Conservation (phyloP, 2,329 filamentous ascomycete species). For the Plenodomus lindquistii region DNA sequence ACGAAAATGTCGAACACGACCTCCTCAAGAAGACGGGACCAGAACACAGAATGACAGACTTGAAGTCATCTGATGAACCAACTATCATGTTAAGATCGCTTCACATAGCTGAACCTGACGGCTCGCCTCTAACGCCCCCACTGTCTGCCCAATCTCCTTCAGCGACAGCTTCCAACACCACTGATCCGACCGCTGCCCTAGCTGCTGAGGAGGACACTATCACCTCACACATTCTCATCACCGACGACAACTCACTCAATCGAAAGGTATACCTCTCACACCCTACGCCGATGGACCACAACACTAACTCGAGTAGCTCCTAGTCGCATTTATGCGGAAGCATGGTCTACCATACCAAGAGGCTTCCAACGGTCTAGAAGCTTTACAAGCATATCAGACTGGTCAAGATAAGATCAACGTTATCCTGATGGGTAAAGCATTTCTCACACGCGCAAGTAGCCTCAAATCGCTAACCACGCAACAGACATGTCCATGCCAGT, state of each 20-base stretch:
- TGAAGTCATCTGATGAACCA: neutral
- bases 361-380: constrained; percentile 40
- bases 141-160: neutral
- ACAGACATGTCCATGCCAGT: constrained; percentile 44
- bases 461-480: constrained; percentile 1
- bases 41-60: neutral
- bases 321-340: constrained; percentile 38
- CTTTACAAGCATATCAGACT: constrained; percentile 30
- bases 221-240: constrained; percentile 34
- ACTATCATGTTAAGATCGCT: neutral
- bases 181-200: neutral
- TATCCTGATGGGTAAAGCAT: constrained; percentile 39
- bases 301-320: constrained; percentile 25
- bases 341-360: constrained; percentile 24
- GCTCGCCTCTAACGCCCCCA: neutral
- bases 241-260: constrained; percentile 48
- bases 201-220: neutral
- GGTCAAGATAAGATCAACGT: constrained; percentile 17
- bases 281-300: neutral
- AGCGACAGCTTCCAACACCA: neutral
- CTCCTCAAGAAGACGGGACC: neutral
- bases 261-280: constrained; percentile 28
- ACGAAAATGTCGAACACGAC: constrained; percentile 20
- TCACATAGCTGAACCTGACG: neutral
- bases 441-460: no score